Base-by-base conservation (phyloP, 1,284 basidiomycete genomes). In the Neonothopanus nambi region DNA sequence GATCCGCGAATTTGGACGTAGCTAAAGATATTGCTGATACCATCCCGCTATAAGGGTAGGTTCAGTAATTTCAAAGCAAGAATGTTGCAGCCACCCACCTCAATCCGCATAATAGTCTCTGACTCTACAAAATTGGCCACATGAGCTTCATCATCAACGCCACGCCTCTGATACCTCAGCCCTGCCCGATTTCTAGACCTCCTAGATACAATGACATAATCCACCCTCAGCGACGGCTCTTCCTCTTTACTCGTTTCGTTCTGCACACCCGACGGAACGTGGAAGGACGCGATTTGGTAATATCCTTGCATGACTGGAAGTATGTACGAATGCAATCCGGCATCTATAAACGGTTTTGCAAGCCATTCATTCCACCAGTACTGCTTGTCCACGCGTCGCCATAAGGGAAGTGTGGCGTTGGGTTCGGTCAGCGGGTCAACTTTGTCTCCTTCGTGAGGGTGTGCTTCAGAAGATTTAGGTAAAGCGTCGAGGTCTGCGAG, bases 101-200 rank as follows among this genome's bases (percentile, higher is more conserved):
- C 80, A 13, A 94, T 81, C 35, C 83, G 78, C 71, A 93, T 82
- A 55, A 97, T 84, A 24, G 93, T 90, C 72, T 97, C 95, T 0
- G 93, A 95, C 72, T 97, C 94, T 35, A 95, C 94, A 67, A 93
- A 95, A 70, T 95, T 96, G 5, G 93, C 91, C 11, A 89, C 89
- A 64, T 85, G 79, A 12, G 91, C 87, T 59, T 90, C 86, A 54
- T 88, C 82, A 63, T 99, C 94, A 54, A 99, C 86, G 3, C 97
- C 97, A 63, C 97, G 82, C 24, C 93, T 85, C 68, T 99, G 97
- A 77, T 98, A 99, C 49, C 97, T 84, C 46, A 98, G 84, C 1
- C 97, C 97, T 11, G 94, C 94, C 45, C 97, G 85, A 68, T 95
- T 85, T 59, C 93, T 83, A 23, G 95, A 96, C 36, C 97, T 81